Evolutionary conservation across 257 asterid species (phyloP).

Genomic region (Linderniella brevidens): DNA sequence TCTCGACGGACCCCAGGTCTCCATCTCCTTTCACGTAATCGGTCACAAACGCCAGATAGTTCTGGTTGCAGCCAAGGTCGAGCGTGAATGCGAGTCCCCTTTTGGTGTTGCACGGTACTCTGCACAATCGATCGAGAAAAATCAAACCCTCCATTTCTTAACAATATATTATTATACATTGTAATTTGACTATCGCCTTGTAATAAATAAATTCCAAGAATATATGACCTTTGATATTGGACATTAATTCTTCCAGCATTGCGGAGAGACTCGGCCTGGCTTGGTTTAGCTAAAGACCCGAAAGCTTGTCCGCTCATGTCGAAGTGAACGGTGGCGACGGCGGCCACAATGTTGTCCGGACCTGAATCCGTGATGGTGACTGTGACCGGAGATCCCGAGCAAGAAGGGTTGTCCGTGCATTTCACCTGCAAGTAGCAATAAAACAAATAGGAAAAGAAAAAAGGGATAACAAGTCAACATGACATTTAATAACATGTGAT

Average conservation of each 20-base stretch:
- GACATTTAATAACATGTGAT: no score
- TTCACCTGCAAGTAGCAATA: constrained; percentile 5
- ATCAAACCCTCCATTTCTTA: no score
- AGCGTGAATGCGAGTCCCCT: constrained; percentile 12
- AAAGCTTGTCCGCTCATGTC: constrained; percentile 17
- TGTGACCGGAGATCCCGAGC: constrained; percentile 9
- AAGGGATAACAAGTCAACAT: no score
- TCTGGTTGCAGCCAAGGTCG: constrained; percentile 12
- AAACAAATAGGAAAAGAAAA: no score
- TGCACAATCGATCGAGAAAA: background rate
- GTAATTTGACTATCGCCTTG: no score
- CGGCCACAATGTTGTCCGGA: constrained; percentile 10
- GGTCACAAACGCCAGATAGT: constrained; percentile 15
- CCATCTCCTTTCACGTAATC: constrained; percentile 29
- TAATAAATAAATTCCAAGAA: no score
- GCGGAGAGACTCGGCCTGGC: constrained; percentile 5
- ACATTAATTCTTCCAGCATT: constrained; percentile 11
- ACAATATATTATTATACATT: no score
- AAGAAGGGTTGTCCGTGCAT: constrained; percentile 10
- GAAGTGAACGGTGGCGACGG: constrained; percentile 12
- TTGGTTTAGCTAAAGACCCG: constrained; percentile 11
- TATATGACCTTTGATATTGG: constrained; percentile 10
- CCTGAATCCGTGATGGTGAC: constrained; percentile 15
- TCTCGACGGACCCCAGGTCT: constrained; percentile 14
- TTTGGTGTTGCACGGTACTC: constrained; percentile 17